phyloP scores from a whole-genome alignment of 805 yeast species.

The Candida odintsovae region DNA sequence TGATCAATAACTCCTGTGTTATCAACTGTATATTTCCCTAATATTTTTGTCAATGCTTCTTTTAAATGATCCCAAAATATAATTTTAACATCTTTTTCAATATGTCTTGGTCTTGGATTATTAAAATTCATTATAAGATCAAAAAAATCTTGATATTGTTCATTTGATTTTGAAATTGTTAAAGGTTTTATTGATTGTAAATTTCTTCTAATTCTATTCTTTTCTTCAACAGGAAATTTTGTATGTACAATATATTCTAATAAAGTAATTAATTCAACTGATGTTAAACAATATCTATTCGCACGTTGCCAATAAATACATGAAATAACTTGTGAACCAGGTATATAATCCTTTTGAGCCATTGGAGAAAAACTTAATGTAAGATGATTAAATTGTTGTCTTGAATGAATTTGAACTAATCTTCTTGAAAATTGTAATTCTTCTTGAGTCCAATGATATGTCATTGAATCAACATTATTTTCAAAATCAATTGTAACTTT shows the following conservation, averaged over 20 bases:
- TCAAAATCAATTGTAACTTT: conserved; percentile 13
- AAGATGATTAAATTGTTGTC: conserved; percentile 28
- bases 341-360: conserved; percentile 29
- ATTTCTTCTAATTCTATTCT: conserved; percentile 62
- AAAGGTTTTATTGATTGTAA: conserved; percentile 57
- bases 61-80: conserved; percentile 51
- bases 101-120: conserved; percentile 61
- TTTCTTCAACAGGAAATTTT: conserved; percentile 60
- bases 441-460: conserved; percentile 39
- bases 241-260: conserved; percentile 50
- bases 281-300: conserved; percentile 48
- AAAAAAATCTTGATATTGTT: conserved; percentile 33
- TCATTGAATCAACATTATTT: conserved; percentile 25
- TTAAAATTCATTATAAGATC: conserved; percentile 53
- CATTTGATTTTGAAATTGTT: conserved; percentile 47
- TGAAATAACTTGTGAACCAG: conserved; percentile 42
- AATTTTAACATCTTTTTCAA: conserved; percentile 66
- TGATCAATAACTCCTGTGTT: no score
- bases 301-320: conserved; percentile 55
- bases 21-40: conserved; percentile 43
- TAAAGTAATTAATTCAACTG: conserved; percentile 56
- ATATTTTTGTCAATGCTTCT: conserved; percentile 49
- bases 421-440: conserved; percentile 40
- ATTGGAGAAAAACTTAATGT: conserved; percentile 34
- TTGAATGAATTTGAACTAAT: conserved; percentile 40